Percentiles rank a stretch among this genome's conserved stretches.
These are phyloP conservation scores for Saxophila tyrrhenica DNA, from an alignment of 495 filamentous ascomycete genomes.

Conservation along the genomic window DNA sequence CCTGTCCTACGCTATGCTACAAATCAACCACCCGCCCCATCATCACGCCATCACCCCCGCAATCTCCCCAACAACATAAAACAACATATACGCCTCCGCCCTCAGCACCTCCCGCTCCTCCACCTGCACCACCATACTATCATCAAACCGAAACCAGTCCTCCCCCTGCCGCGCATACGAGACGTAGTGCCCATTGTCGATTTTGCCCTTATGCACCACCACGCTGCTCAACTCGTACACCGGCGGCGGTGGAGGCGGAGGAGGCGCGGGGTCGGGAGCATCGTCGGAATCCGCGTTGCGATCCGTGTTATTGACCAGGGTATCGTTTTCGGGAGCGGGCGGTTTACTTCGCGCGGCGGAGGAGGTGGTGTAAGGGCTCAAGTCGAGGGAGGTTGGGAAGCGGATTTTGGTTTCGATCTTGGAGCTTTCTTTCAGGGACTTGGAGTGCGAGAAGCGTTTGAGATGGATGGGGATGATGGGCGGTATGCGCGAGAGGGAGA, in stretches of 20 bases:
- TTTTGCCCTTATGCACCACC: conserved; percentile 75
- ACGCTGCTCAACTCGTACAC: conserved; percentile 76
- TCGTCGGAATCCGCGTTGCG: neutral
- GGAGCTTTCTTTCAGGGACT: conserved; percentile 30
- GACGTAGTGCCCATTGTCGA: conserved; percentile 83
- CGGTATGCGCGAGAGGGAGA: conserved; percentile 66
- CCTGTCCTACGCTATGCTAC: neutral
- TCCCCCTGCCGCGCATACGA: conserved; percentile 71
- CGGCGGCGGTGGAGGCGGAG: conserved; percentile 28
- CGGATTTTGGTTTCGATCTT: conserved; percentile 74
- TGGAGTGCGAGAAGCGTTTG: conserved; percentile 35
- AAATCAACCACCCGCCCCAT: neutral
- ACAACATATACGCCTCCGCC: conserved; percentile 75
- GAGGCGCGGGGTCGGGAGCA: conserved; percentile 21
- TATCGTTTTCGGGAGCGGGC: conserved; percentile 19
- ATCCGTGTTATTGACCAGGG: neutral
- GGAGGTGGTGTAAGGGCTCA: conserved; percentile 72
- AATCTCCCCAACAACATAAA: conserved; percentile 42
- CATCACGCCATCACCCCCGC: neutral
- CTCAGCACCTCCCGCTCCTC: conserved; percentile 66
- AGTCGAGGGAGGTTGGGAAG: conserved; percentile 77
- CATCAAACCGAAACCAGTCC: conserved; percentile 89
- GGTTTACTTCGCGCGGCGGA: conserved; percentile 26
- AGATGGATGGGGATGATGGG: conserved; percentile 85
- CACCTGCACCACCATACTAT: conserved; percentile 74